A percentile compares a stretch with the other conserved stretches of the same genome.
Evolutionary conservation across 495 filamentous ascomycete species (phyloP).

Genomic region (Aspergillus saccharolyticus): DNA sequence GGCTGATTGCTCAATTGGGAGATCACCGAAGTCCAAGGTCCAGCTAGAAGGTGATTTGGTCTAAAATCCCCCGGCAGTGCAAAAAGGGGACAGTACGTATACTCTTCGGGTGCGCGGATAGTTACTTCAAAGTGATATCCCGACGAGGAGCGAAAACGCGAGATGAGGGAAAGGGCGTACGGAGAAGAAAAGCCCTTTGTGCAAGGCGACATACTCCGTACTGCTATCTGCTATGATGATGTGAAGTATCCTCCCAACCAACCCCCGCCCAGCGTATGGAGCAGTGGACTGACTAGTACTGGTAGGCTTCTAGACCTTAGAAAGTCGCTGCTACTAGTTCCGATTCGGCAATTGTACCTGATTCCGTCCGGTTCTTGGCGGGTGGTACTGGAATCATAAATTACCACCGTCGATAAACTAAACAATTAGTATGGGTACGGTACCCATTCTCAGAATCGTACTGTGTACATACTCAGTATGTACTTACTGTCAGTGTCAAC

Average conservation of each 20-base stretch:
- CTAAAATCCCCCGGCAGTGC: too few species aligned
- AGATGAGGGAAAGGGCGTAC: background rate
- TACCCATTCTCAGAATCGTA: too few species aligned
- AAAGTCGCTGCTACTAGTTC: background rate
- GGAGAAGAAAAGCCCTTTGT: background rate
- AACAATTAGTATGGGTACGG: background rate
- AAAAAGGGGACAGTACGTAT: background rate
- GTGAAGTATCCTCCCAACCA: too few species aligned
- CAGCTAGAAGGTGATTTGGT: background rate
- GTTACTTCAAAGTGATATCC: too few species aligned
- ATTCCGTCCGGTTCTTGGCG: conserved; percentile 6
- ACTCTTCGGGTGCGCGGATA: background rate
- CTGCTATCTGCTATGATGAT: too few species aligned
- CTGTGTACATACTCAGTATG: too few species aligned
- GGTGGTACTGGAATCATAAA: conserved; percentile 3
- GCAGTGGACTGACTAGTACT: background rate
- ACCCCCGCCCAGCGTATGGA: background rate
- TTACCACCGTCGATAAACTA: background rate
- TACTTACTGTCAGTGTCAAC: too few species aligned
- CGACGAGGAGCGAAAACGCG: background rate
- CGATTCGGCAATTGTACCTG: conserved; percentile 9
- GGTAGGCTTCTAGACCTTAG: conserved; percentile 3
- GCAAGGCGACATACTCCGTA: background rate
- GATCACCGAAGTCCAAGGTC: conserved; percentile 5
- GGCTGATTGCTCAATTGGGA: conserved; percentile 8